These are phyloP conservation scores for Penicillium sp. DNA, from an alignment of 2,329 filamentous ascomycete species.

Conservation along the genomic window DNA sequence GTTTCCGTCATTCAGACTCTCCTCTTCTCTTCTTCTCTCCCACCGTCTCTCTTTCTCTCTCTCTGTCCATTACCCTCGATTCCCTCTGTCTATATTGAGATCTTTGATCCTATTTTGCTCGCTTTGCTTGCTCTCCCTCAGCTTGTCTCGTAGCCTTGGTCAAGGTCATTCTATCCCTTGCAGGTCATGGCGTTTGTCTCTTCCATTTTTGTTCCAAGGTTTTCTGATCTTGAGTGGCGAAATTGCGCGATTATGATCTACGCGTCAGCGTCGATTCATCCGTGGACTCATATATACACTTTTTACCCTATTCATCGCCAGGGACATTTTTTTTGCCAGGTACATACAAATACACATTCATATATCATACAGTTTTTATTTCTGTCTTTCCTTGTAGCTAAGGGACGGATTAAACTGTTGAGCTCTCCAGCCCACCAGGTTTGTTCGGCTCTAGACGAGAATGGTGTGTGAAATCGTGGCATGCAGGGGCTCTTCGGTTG, in stretches of 20 bases:
- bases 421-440: not conserved
- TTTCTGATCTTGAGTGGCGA: conserved; percentile 23
- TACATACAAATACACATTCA: conserved; percentile 28
- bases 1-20: conserved; percentile 4
- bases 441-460: not conserved
- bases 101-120: conserved; percentile 29
- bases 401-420: not conserved
- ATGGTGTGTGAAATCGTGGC: not conserved
- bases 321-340: conserved; percentile 23
- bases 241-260: conserved; percentile 14
- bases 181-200: conserved; percentile 29
- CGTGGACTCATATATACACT: conserved; percentile 15
- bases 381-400: conserved; percentile 6
- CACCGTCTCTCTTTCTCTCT: conserved; percentile 11
- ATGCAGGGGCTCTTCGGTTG: conserved; percentile 3
- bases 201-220: conserved; percentile 9
- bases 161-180: conserved; percentile 20
- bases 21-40: not conserved
- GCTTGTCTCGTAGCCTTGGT: conserved; percentile 22
- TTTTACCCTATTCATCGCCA: conserved; percentile 7
- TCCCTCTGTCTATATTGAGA: conserved; percentile 35
- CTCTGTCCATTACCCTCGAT: conserved; percentile 31
- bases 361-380: conserved; percentile 5
- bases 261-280: conserved; percentile 20
- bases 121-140: conserved; percentile 13